Evolutionary conservation across 108 stramenopile genomes (phyloP).

Genomic region (Tribonema minus): DNA sequence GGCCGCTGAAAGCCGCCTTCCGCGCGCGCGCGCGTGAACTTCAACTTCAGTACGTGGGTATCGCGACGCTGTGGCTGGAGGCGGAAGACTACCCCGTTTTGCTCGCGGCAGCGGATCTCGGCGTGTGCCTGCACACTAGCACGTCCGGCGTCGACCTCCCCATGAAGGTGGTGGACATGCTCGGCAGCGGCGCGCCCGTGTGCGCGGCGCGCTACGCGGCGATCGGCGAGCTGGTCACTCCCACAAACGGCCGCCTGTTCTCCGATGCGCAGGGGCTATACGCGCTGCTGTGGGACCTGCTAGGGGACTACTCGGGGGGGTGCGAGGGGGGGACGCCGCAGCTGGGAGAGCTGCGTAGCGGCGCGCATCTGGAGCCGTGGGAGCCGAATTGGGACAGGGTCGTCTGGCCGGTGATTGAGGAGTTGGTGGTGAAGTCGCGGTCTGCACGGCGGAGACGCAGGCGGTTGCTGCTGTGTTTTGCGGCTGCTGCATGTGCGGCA

Average conservation of each 20-base stretch:
- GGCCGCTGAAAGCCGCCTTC: slow-evolving; percentile 76
- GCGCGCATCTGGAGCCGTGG: too few relatives aligned
- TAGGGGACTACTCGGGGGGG: slow-evolving; percentile 30
- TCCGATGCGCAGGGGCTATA: slow-evolving; percentile 12
- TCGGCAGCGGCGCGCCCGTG: slow-evolving; percentile 90
- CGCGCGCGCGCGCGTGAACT: slow-evolving; percentile 56
- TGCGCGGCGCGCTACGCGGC: slow-evolving; percentile 79
- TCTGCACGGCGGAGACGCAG: too few relatives aligned
- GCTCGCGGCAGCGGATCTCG: slow-evolving; percentile 62
- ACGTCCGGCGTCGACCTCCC: slow-evolving; percentile 88
- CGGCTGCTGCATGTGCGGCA: too few relatives aligned
- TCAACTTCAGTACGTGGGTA: slow-evolving; percentile 48
- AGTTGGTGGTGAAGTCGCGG: too few relatives aligned
- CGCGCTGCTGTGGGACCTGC: slow-evolving; percentile 17
- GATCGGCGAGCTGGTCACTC: slow-evolving; percentile 77
- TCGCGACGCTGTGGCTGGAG: slow-evolving; percentile 87
- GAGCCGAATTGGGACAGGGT: too few relatives aligned
- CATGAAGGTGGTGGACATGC: slow-evolving; percentile 98
- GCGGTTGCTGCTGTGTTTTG: too few relatives aligned
- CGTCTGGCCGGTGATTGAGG: too few relatives aligned
- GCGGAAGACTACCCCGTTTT: slow-evolving; percentile 83
- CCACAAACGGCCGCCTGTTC: slow-evolving; percentile 29
- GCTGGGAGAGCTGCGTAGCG: too few relatives aligned
- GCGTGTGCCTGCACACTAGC: slow-evolving; percentile 90
- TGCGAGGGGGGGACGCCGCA: too few relatives aligned